Percentiles rank a stretch among this genome's conserved stretches.
Conservation (phyloP, 306 rosid species). For the Purshia tridentata region DNA sequence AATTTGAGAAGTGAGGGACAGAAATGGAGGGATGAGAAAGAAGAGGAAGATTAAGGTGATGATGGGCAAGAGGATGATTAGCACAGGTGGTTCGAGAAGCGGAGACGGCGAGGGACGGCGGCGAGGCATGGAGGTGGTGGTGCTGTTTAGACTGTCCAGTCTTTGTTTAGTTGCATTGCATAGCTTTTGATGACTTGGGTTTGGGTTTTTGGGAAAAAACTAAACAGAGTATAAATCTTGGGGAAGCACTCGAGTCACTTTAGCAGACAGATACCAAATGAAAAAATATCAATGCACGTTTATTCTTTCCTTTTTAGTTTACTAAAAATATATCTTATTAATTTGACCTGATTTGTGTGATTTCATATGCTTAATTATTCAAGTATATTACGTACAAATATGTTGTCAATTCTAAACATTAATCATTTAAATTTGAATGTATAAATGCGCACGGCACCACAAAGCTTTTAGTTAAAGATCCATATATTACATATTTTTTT, state of each 20-base stretch:
- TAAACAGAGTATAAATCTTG: neutral
- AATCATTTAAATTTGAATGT: neutral
- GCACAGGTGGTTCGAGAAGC: slow-evolving; percentile 54
- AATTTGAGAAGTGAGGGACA: slow-evolving; percentile 48
- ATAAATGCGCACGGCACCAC: no score
- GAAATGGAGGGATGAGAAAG: slow-evolving; percentile 54
- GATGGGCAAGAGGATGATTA: slow-evolving; percentile 68
- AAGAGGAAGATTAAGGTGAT: slow-evolving; percentile 45
- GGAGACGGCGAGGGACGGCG: slow-evolving; percentile 45
- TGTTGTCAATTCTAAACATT: neutral
- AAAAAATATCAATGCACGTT: neutral
- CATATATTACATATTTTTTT: neutral
- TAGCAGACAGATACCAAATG: slow-evolving; percentile 2
- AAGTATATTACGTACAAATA: no score
- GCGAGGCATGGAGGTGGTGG: slow-evolving; percentile 50
- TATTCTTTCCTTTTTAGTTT: no score
- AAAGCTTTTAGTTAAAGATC: no score
- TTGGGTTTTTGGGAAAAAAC: neutral
- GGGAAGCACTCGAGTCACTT: neutral
- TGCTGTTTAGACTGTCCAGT: neutral
- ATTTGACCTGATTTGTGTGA: no score
- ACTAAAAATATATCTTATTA: no score
- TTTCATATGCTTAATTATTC: no score
- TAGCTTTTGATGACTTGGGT: neutral
- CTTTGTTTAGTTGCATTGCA: slow-evolving; percentile 4